Evolutionary conservation across 176 grass and related monocot genomes (phyloP), one percentile per base, ranked within the genome.

Genomic region (Aegilops longissima): DNA sequence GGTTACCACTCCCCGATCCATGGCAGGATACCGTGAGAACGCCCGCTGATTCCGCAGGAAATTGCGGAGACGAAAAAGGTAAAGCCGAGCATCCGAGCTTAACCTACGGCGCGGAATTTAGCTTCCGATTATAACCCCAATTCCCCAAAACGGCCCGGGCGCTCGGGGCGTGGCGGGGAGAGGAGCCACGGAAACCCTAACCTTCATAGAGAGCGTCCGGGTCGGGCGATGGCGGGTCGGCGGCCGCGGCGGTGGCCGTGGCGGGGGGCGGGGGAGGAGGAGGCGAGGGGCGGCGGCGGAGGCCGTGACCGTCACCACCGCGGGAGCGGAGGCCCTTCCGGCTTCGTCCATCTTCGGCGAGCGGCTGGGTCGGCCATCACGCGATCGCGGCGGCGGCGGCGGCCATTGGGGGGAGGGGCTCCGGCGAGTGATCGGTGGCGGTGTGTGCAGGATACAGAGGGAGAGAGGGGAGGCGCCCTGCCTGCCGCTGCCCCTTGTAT

Each of bases 281-380:
- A 62, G 80, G 63, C 80, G 84, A 83, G 62, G 86, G 59, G 85
- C 75, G 70, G 84, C 76, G 54, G 89, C 84, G 80, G 87, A 87
- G 66, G 70, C 80, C 79, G 89, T 76, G 44, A 65, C 86, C 31
- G 86, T 80, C 79, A 91, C 76, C 81, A 76, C 81, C 21, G 84
- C 80, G 17, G 84, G 76, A 72, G 87, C 84, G 80, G 89, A 49
- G 84, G 77, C 79, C 82, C 86, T 86, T 88, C 83, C 92, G 81
- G 92, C 87, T 78, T 89, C 86, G 54, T 91, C 89, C 89, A 87
- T 91, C 65, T 73, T 84, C 80, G 58, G 77, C 77, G 80, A 61
- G 82, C 13, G 70, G 70, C 66, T 9, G 75, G 21, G 9, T 12
- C 9, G 8, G 39, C 92, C 89, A 94, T 89, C 86, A 91, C 82